phyloP scores from a whole-genome alignment of 2,329 filamentous ascomycete genomes.

The Truncatella angustata region DNA sequence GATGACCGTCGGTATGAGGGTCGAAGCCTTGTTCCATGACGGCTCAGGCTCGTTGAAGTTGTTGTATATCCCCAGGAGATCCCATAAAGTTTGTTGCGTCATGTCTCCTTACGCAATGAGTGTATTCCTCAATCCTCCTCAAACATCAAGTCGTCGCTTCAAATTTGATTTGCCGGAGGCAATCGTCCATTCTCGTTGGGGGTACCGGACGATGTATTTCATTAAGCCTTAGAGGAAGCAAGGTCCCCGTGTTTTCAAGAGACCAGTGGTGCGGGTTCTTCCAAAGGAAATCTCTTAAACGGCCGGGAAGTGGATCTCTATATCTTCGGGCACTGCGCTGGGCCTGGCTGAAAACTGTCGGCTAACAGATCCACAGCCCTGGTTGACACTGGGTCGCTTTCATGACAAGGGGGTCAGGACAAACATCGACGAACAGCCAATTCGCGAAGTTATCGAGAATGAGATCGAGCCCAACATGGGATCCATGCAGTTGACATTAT shows the following conservation, averaged over 20 bases:
- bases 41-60: conserved; percentile 20
- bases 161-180: not conserved
- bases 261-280: too few relatives aligned
- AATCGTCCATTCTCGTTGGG: not conserved
- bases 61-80: conserved; percentile 15
- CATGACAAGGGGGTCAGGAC: not conserved
- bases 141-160: not conserved
- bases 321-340: not conserved
- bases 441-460: too few relatives aligned
- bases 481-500: too few relatives aligned
- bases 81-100: conserved; percentile 10
- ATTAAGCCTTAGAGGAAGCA: not conserved
- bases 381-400: not conserved
- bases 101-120: not conserved
- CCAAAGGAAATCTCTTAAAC: not conserved
- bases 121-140: not conserved
- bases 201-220: not conserved
- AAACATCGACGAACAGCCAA: not conserved
- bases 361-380: not conserved
- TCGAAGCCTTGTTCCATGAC: conserved; percentile 16
- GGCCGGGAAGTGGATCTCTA: not conserved
- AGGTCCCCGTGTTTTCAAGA: too few relatives aligned
- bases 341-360: not conserved
- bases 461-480: too few relatives aligned
- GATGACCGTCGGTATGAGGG: conserved; percentile 13